Base-by-base conservation (phyloP, 176 grass and related monocot species). In the Zizania latifolia region DNA sequence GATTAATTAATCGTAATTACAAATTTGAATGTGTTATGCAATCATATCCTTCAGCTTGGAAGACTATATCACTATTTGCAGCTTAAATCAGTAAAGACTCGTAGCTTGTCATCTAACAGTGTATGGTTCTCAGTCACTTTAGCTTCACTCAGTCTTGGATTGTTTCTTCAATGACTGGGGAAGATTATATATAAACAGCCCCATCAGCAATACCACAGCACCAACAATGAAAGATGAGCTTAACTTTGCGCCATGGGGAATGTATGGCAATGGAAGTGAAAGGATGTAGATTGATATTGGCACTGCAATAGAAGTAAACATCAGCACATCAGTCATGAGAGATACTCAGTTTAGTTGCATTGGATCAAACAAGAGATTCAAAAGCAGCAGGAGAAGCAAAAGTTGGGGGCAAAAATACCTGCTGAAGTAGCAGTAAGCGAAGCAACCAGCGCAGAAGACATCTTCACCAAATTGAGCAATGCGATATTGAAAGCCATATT, bases 401-500 rank as follows among this genome's bases (percentile, higher is more conserved):
- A 65, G 17, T 14, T n/a, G 21, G 62, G 58, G 24, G 61, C 45
- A 58, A 65, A 58, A 17, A 51, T 23, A 94, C 94, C 94, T 83
- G 94, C 91, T 69, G 84, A 81, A 65, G 94, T 89, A 71, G 86
- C 65, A 57, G 88, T 90, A 74, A 98, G 94, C 10, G 89, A 98
- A 72, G 91, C 86, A 72, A 98, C 89, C 55, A 92, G 54, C n/a
- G 94, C 91, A 72, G 94, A 94, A 19, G 94, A 94, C 71, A 94
- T 88, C 81, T 98, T 98, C 66, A 98, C 81, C 75, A 98, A 90
- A 84, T 92, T 87, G 65, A 94, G 91, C 84, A 98, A 81, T 19
- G 91, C 89, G 60, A 98, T 88, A 62, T 94, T 98, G 85, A 98
- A 98, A 58, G 62, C 86, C 94, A 98, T 94, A 77, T 94, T 94